Percentiles rank a stretch among this genome's conserved stretches.
Conservation (phyloP, 2,329 filamentous ascomycete species). For the Stenocarpella maydis region DNA sequence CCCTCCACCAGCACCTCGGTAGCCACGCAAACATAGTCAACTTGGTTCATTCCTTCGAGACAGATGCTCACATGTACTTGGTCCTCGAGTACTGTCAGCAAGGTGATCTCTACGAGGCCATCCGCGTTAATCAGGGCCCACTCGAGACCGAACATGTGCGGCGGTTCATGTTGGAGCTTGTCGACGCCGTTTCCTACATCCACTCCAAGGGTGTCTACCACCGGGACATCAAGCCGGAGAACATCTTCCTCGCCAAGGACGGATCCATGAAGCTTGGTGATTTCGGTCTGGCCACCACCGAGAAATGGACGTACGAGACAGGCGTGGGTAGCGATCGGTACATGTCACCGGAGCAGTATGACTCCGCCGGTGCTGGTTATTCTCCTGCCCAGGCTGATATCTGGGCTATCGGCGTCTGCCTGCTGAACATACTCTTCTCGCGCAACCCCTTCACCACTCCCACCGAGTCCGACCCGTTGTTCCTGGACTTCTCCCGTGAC, state of each 20-base stretch:
- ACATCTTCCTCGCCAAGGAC: conserved; percentile 90
- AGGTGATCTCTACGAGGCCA: conserved; percentile 97
- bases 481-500: conserved; percentile 91
- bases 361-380: conserved; percentile 86
- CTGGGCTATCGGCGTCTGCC: conserved; percentile 96
- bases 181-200: conserved; percentile 89
- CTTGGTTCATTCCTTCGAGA: conserved; percentile 90
- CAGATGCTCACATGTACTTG: conserved; percentile 86
- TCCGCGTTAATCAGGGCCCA: conserved; percentile 86
- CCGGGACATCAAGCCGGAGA: conserved; percentile 99
- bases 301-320: conserved; percentile 89
- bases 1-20: conserved; percentile 81
- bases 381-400: conserved; percentile 93
- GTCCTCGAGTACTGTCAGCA: conserved; percentile 95
- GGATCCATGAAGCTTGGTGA: conserved; percentile 96
- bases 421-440: conserved; percentile 96
- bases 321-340: conserved; percentile 98
- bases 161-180: conserved; percentile 94
- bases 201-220: conserved; percentile 93
- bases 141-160: conserved; percentile 96
- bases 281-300: conserved; percentile 90
- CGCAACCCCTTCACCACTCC: conserved; percentile 95
- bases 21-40: conserved; percentile 93
- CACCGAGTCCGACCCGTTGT: conserved; percentile 88
- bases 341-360: conserved; percentile 98